These are phyloP conservation scores for Xylariaceae sp. DNA, from an alignment of 2,329 filamentous ascomycete species.

Conservation along the genomic window DNA sequence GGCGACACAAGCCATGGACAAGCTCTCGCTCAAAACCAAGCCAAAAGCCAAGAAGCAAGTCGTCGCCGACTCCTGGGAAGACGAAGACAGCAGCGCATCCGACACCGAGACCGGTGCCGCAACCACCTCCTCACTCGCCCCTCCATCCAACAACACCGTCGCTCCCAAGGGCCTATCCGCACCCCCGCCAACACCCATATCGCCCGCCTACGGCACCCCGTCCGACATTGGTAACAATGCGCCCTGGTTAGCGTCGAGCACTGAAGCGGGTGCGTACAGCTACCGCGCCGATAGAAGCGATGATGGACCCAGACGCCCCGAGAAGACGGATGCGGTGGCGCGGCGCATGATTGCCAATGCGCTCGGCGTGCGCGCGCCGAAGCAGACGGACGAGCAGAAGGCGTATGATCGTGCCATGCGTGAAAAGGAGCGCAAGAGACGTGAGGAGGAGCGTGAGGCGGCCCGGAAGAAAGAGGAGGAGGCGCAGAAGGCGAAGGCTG, in stretches of 20 bases:
- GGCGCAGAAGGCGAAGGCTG: conserved; percentile 69
- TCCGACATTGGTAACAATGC: conserved; percentile 5
- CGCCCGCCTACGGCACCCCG: conserved; percentile 39
- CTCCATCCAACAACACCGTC: conserved; percentile 20
- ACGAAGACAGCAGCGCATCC: conserved; percentile 53
- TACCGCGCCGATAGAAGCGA: conserved; percentile 8
- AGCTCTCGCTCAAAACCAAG: conserved; percentile 29
- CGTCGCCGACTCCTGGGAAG: conserved; percentile 73
- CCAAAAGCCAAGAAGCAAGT: conserved; percentile 34
- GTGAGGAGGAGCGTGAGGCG: conserved; percentile 65
- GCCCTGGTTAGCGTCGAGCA: conserved; percentile 14
- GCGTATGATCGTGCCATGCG: conserved; percentile 78
- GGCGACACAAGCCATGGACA: conserved; percentile 27
- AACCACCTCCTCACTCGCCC: conserved; percentile 13
- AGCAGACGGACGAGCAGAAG: conserved; percentile 79
- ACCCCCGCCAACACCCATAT: conserved; percentile 64
- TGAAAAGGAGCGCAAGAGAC: conserved; percentile 75
- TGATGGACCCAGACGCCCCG: conserved; percentile 44
- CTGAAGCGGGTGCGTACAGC: conserved; percentile 9
- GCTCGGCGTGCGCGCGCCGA: conserved; percentile 73
- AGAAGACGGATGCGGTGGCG: conserved; percentile 92
- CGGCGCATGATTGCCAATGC: conserved; percentile 84
- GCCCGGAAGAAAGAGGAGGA: conserved; percentile 56
- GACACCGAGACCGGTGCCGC: conserved; percentile 32
- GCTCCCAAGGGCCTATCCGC: conserved; percentile 39